These are phyloP conservation scores for Rhizoclosmatium sp. DNA, from an alignment of 192 early-diverging fungal genomes.

Conservation along the genomic window DNA sequence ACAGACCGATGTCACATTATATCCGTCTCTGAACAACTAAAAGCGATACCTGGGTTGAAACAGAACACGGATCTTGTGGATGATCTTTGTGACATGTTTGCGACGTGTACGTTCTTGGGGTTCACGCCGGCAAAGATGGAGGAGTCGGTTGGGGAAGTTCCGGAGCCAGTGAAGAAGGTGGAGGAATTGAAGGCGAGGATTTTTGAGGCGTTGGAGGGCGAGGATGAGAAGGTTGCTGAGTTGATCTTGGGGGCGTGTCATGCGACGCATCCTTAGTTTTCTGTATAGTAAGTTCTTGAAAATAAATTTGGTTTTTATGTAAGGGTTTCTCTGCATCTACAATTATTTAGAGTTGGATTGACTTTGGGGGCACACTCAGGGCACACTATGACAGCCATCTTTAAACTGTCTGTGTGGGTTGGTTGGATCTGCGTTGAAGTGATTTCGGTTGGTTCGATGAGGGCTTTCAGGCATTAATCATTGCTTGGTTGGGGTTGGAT, in stretches of 20 bases:
- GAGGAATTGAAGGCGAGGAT: neutral
- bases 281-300: neutral
- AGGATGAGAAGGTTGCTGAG: neutral
- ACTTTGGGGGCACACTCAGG: too few relatives aligned
- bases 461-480: too few relatives aligned
- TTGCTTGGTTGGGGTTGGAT: too few relatives aligned
- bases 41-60: neutral
- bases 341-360: too few relatives aligned
- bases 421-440: too few relatives aligned
- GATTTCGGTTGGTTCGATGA: too few relatives aligned
- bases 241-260: neutral
- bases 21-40: neutral
- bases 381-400: too few relatives aligned
- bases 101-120: conserved; percentile 1
- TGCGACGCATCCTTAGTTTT: neutral
- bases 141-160: neutral
- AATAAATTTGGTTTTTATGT: too few relatives aligned
- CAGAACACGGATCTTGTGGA: neutral
- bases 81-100: neutral
- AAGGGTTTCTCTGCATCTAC: too few relatives aligned
- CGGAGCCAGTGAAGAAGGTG: neutral
- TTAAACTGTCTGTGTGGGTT: too few relatives aligned
- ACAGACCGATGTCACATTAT: neutral
- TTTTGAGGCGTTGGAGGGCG: neutral
- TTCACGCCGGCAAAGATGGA: neutral